Evolutionary conservation across 768 basidiomycete genomes (phyloP), one percentile per base, ranked within the genome.

Genomic region (Filobasidium floriforme): DNA sequence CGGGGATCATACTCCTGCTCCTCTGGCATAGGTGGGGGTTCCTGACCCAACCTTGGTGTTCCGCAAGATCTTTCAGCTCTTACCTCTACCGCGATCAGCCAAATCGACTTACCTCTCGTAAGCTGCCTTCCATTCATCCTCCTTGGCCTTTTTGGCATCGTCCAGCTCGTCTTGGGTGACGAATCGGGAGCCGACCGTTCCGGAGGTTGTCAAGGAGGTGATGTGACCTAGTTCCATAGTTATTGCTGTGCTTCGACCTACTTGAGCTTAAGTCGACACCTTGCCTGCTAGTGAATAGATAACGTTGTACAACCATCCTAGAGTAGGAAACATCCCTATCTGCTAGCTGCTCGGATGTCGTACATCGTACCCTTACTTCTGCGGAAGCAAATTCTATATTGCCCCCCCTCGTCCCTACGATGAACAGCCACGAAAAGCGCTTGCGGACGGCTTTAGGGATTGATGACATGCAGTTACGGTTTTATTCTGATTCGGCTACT

Each of bases 101-200:
- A 32, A 1, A 29, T 7, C 24, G 0, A 70, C 75, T 46, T 66
- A 77, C 76, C 75, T 73, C 26, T 69, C 79, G 69, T 81, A 81
- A 9, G 80, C 80, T 22, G 73, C 79, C 62, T 73, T 76, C 80
- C 80, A 81, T 68, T 79, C 79, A 60, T 75, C 70, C 49, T 79
- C 73, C 66, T 74, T 75, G 12, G 67, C 61, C 14, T 67, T 66
- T 59, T 78, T 76, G 2, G 77, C 77, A 19, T 76, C 74, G 51
- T 81, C 79, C 18, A 81, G 73, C 1, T 77, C 71, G 1, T 65
- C 61, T 32, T 77, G 72, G 1, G 78, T 77, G 43, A 80, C 79
- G 74, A 81, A 81, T 12, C 80, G 67, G 0, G 77, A 77, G 15
- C 59, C 44, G 5, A 68, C 67, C 41, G 49, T 28, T 14, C 67